phyloP scores from a whole-genome alignment of 495 filamentous ascomycete genomes.

The Coniosporium apollinis region DNA sequence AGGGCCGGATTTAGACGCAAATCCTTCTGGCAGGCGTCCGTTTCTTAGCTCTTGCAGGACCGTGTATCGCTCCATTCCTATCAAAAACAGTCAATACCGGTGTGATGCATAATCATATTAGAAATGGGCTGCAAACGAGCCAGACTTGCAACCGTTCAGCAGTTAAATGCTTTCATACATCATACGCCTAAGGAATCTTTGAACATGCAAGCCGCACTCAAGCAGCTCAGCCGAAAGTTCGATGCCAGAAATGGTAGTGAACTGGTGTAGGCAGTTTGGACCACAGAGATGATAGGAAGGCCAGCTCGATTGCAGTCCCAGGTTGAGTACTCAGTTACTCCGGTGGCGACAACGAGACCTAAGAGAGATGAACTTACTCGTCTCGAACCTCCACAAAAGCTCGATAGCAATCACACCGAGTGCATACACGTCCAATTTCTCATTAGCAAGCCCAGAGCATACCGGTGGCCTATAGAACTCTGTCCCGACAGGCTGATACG shows the following conservation, averaged over 20 bases:
- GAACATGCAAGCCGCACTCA: too few species aligned
- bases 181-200: neutral
- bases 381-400: constrained; percentile 19
- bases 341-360: neutral
- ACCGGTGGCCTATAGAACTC: constrained; percentile 21
- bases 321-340: neutral
- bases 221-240: too few species aligned
- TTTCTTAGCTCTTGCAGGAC: constrained; percentile 1
- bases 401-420: constrained; percentile 27
- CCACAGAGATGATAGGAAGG: neutral
- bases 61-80: constrained; percentile 6
- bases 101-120: neutral
- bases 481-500: constrained; percentile 18
- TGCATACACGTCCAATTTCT: constrained; percentile 26
- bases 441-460: constrained; percentile 1
- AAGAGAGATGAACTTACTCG: constrained; percentile 5
- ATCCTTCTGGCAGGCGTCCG: neutral
- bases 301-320: neutral
- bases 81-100: neutral
- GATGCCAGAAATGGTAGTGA: neutral
- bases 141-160: neutral
- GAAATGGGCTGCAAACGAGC: too few species aligned
- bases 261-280: neutral
- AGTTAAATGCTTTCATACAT: neutral
- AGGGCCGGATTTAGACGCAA: neutral